A percentile compares a stretch with the other conserved stretches of the same genome.
These are phyloP conservation scores for Exophiala aquamarina DNA, from an alignment of 2,329 filamentous ascomycete genomes.

Conservation along the genomic window DNA sequence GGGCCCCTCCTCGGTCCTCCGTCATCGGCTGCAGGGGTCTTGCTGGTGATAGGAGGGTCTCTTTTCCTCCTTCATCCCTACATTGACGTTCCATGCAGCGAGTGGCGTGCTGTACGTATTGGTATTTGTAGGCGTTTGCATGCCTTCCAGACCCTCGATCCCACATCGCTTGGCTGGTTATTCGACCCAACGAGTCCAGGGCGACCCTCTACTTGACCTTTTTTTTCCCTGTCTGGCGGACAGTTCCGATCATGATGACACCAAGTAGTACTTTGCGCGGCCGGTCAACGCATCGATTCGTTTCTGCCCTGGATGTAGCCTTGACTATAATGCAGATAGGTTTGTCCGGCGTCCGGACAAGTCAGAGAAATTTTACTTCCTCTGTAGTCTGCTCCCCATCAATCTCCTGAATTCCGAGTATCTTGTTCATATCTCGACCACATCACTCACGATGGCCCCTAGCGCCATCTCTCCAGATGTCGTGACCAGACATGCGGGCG, in stretches of 20 bases:
- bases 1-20: conserved; percentile 5
- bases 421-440: neutral
- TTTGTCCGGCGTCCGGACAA: no score
- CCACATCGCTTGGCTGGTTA: no score
- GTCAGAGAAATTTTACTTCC: no score
- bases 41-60: neutral
- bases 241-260: no score
- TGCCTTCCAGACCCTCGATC: conserved; percentile 1
- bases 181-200: neutral
- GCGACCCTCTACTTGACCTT: no score
- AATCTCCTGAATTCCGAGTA: no score
- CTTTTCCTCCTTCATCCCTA: neutral
- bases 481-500: neutral
- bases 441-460: conserved; percentile 13
- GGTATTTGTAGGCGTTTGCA: neutral
- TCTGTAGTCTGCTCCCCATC: no score
- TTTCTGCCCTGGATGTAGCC: no score
- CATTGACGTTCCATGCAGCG: neutral
- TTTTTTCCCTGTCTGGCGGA: no score
- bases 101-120: conserved; percentile 3
- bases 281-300: no score
- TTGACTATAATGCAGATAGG: no score
- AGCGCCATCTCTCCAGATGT: conserved; percentile 1
- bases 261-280: no score
- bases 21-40: conserved; percentile 16